Evolutionary conservation across 2,329 filamentous ascomycete species (phyloP).

Genomic region (Arachnomyces sp.): DNA sequence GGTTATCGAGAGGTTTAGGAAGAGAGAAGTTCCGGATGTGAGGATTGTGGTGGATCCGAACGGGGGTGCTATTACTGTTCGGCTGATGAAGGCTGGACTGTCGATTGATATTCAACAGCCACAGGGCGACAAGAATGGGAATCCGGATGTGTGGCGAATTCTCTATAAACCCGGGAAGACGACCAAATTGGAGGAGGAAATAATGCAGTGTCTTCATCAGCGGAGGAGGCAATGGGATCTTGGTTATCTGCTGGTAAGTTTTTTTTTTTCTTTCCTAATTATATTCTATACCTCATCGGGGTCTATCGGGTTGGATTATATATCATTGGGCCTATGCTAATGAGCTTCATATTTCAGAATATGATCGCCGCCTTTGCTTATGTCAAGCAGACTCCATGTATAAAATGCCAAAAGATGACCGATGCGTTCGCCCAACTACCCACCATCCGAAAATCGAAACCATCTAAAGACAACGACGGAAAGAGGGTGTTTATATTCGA

Average conservation of each 20-base stretch:
- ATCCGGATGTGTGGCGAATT: constrained; percentile 17
- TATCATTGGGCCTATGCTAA: too few species aligned
- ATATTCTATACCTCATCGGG: background rate
- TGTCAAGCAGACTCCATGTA: constrained; percentile 32
- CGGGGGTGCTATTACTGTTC: constrained; percentile 19
- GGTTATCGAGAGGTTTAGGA: constrained; percentile 25
- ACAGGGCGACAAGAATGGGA: constrained; percentile 11
- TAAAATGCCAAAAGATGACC: constrained; percentile 31
- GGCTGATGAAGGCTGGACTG: constrained; percentile 27
- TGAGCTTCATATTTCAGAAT: constrained; percentile 25
- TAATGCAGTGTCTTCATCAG: constrained; percentile 28
- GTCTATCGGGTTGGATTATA: too few species aligned
- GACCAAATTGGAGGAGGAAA: constrained; percentile 28
- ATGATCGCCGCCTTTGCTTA: constrained; percentile 36
- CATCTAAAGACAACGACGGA: constrained; percentile 12
- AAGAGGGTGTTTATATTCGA: constrained; percentile 23
- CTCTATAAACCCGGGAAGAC: constrained; percentile 14
- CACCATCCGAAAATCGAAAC: constrained; percentile 25
- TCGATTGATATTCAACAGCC: constrained; percentile 26
- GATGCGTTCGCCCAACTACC: constrained; percentile 33
- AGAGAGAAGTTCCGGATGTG: constrained; percentile 22
- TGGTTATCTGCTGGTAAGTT: constrained; percentile 30
- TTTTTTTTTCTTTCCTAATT: background rate
- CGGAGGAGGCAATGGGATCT: constrained; percentile 33
- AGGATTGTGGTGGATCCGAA: constrained; percentile 19